Percentiles rank a stretch among this genome's conserved stretches.
Conservation (phyloP, 75 land plant species). For the Sequoia sempervirens region DNA sequence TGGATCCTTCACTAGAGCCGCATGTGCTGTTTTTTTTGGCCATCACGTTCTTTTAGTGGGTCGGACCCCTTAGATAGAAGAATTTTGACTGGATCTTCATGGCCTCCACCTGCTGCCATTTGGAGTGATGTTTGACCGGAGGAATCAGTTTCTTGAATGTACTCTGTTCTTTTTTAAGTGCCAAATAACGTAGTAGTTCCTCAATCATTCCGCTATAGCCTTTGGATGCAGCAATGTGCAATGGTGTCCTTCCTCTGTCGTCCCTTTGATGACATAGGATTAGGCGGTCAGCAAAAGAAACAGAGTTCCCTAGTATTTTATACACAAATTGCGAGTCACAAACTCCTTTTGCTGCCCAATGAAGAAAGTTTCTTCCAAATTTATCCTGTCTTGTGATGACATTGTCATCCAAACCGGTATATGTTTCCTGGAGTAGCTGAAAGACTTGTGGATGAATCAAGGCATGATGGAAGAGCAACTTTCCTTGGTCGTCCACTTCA, state of each 20-base stretch:
- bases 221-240: not conserved
- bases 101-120: not conserved
- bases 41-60: not conserved
- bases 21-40: not conserved
- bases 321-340: not conserved
- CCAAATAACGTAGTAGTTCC: not conserved
- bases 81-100: not conserved
- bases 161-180: not conserved
- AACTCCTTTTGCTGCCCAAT: not conserved
- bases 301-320: not conserved
- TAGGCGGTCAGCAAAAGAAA: too few relatives aligned
- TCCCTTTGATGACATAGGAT: not conserved
- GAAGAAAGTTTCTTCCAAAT: not conserved
- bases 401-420: too few relatives aligned
- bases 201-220: not conserved
- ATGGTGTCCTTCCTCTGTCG: not conserved
- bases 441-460: not conserved
- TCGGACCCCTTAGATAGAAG: not conserved
- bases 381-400: not conserved
- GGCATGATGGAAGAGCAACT: not conserved
- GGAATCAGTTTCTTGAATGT: not conserved
- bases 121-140: not conserved
- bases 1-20: not conserved
- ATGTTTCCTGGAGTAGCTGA: not conserved
- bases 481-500: not conserved